Evolutionary conservation across 805 yeast genomes (phyloP), one percentile per base, ranked within the genome.

Genomic region (Komagataella phaffii): DNA sequence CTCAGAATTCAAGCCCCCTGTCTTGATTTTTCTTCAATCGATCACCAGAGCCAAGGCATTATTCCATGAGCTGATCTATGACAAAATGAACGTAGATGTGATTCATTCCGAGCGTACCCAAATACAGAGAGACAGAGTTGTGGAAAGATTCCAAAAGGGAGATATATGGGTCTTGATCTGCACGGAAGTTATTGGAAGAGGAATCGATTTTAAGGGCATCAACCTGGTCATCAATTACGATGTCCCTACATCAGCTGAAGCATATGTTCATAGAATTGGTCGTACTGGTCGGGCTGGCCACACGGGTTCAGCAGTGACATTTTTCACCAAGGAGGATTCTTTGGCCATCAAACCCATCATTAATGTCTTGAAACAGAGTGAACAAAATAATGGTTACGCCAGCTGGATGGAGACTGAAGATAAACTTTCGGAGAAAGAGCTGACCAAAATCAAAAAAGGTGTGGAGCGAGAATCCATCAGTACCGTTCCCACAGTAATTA

Each of bases 201-300:
- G 99, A 73, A 87, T 93, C 53, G 99, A 93, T 66, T 93, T 93
- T 71, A 88, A 88, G 62, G 97, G 97, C 52, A 91, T 93, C 49
- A 93, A 90, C 62, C 65, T 95, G 53, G 97, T 93, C 45, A 87
- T 93, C 57, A 93, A 93, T 68, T 93, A 93, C 65, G 99, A 93
- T 67, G 96, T 93, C 10, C 99, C 99, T 17, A 86, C 81, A 59
- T 79, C 85, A 47, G 88, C 97, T 0, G 97, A 91, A 66, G 84
- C 96, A 0, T 93, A 93, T 64, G 96, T 93, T 48, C 99, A 93
- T 67, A 80, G 99, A 70, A 88, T 93, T 60, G 99, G 99, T 67
- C 85, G 99, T 74, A 91, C 99, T 2, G 99, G 99, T 58, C 83
- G 99, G 75, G 96, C 88, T 51, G 96, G 96, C 1, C 80, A 85